Evolutionary conservation across 2,329 filamentous ascomycete species (phyloP).

Genomic region (Hymenoscyphus fructigenus): DNA sequence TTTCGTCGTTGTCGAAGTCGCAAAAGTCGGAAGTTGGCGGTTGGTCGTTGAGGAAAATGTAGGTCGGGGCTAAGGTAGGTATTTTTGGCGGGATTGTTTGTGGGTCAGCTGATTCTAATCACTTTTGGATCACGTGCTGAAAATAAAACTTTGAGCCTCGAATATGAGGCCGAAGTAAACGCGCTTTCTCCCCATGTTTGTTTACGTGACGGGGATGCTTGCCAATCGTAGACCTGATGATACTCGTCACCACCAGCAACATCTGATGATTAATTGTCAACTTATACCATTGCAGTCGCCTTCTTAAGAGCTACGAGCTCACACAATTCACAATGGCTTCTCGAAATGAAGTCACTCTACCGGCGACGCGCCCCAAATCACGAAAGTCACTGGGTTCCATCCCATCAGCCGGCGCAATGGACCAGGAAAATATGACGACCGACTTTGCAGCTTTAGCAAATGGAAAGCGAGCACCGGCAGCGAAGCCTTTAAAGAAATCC

Average conservation of each 20-base stretch:
- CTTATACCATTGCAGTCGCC: neutral
- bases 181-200: conserved; percentile 22
- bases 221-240: conserved; percentile 4
- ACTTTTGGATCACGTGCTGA: neutral
- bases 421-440: conserved; percentile 77
- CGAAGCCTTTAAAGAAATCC: conserved; percentile 57
- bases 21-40: conserved; percentile 26
- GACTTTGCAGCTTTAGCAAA: conserved; percentile 53
- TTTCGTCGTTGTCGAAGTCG: conserved; percentile 32
- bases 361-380: conserved; percentile 51
- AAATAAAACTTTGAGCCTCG: neutral
- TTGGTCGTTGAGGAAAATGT: conserved; percentile 6
- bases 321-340: conserved; percentile 39
- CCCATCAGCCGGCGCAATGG: conserved; percentile 52
- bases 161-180: conserved; percentile 7
- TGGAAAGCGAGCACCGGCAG: conserved; percentile 29
- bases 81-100: conserved; percentile 1
- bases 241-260: conserved; percentile 4
- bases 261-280: conserved; percentile 5
- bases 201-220: conserved; percentile 7
- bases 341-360: conserved; percentile 49
- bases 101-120: neutral
- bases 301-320: conserved; percentile 16
- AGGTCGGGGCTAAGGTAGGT: neutral
- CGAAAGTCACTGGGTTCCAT: conserved; percentile 72